A percentile compares a stretch with the other conserved stretches of the same genome.
Evolutionary conservation across 208 protist species (phyloP).

Genomic region (Crithidia fasciculata): DNA sequence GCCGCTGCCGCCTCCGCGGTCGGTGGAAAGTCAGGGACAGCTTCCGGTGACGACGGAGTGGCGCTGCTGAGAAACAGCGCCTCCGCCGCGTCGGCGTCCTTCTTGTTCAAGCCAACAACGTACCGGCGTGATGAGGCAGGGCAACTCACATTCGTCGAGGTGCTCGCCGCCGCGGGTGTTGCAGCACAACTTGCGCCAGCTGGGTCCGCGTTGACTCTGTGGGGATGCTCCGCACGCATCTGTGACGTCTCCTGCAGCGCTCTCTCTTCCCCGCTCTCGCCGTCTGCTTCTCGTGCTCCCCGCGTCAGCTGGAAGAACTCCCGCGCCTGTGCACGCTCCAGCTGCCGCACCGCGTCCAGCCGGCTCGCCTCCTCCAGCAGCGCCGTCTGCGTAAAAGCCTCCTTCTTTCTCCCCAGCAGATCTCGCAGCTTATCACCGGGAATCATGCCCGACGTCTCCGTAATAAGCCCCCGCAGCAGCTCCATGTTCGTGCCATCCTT

Average conservation of each 20-base stretch:
- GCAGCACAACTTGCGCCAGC: no score
- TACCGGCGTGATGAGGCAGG: constrained; percentile 4
- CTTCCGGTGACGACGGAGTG: no score
- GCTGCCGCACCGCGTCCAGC: constrained; percentile 45
- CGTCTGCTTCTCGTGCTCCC: background rate
- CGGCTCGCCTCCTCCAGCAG: constrained; percentile 63
- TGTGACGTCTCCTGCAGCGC: no score
- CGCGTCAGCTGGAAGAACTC: constrained; percentile 38
- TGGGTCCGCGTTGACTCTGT: no score
- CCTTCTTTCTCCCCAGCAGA: constrained; percentile 63
- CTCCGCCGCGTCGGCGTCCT: constrained; percentile 5
- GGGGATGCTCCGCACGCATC: no score
- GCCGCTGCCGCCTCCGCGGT: constrained; percentile 3
- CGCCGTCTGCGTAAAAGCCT: constrained; percentile 47
- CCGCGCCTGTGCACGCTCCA: constrained; percentile 52
- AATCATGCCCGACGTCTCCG: constrained; percentile 88
- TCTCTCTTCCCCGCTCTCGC: no score
- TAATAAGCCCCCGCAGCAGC: constrained; percentile 81
- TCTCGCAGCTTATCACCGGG: constrained; percentile 80
- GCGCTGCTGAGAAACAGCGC: constrained; percentile 8
- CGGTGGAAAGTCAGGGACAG: background rate
- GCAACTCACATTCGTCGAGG: no score
- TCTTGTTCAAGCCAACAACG: background rate
- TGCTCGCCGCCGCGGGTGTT: no score
- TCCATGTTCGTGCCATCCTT: constrained; percentile 88